Evolutionary conservation across 768 basidiomycete genomes (phyloP).

Genomic region (Thelephora ganbajun): DNA sequence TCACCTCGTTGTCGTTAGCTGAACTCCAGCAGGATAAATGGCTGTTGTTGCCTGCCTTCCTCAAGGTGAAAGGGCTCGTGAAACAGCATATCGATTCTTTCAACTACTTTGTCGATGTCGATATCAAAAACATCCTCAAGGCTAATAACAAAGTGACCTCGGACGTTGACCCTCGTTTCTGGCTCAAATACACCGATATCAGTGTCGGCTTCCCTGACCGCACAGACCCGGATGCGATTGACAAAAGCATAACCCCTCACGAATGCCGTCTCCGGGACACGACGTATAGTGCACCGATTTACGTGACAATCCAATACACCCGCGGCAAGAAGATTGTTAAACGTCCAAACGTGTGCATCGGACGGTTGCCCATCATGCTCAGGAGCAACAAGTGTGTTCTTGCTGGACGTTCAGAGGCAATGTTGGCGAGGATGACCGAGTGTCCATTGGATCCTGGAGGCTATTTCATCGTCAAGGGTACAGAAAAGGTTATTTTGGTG

Average conservation of each 20-base stretch:
- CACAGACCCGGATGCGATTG: conserved; percentile 66
- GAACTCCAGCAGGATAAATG: conserved; percentile 75
- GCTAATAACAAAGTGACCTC: conserved; percentile 91
- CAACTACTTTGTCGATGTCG: conserved; percentile 96
- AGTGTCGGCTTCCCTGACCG: conserved; percentile 86
- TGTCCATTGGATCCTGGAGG: conserved; percentile 99
- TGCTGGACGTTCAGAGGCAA: conserved; percentile 57
- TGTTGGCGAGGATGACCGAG: conserved; percentile 90
- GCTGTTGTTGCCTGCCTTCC: conserved; percentile 89
- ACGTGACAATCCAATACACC: conserved; percentile 91
- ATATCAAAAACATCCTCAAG: conserved; percentile 92
- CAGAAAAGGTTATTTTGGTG: conserved; percentile 97
- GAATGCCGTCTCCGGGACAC: conserved; percentile 94
- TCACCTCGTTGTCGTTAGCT: background rate
- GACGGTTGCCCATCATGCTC: conserved; percentile 91
- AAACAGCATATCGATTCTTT: conserved; percentile 99
- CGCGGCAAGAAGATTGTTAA: conserved; percentile 82
- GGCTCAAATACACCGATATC: conserved; percentile 94
- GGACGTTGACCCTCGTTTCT: conserved; percentile 93
- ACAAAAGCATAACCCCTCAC: conserved; percentile 83
- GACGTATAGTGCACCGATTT: conserved; percentile 86
- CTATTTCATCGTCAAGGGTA: conserved; percentile 97
- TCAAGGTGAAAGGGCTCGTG: conserved; percentile 95
- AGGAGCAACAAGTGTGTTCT: conserved; percentile 91
- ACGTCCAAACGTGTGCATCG: conserved; percentile 72